phyloP scores from a whole-genome alignment of 2,329 filamentous ascomycete species.

The Aspergillus novoparasiticus region DNA sequence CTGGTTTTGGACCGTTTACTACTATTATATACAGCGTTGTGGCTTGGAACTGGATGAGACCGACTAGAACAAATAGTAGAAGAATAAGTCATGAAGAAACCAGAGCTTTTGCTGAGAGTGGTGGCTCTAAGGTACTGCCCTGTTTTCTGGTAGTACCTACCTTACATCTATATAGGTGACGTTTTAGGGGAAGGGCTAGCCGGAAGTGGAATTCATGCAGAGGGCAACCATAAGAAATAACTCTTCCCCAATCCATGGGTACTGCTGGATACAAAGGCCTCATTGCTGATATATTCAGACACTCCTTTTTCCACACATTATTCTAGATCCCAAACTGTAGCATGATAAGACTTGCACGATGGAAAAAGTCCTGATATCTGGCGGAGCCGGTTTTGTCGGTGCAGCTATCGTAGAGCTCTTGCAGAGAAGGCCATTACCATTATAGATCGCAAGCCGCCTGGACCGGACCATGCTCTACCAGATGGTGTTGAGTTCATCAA shows the following conservation, averaged over 20 bases:
- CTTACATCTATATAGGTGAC: neutral
- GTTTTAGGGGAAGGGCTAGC: neutral
- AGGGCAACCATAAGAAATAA: too few species aligned
- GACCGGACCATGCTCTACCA: conserved; percentile 31
- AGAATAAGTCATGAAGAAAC: neutral
- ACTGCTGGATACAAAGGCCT: neutral
- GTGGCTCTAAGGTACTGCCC: neutral
- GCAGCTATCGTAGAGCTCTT: conserved; percentile 40
- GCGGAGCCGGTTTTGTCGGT: conserved; percentile 44
- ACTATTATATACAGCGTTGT: neutral
- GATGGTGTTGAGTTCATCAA: conserved; percentile 28
- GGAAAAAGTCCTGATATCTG: conserved; percentile 36
- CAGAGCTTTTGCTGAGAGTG: neutral
- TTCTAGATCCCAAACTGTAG: neutral
- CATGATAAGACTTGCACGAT: neutral
- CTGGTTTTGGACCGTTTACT: neutral
- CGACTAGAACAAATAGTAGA: neutral
- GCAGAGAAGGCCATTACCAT: conserved; percentile 40
- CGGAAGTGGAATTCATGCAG: neutral
- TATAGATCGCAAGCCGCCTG: conserved; percentile 37
- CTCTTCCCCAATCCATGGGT: too few species aligned
- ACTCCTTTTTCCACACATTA: neutral
- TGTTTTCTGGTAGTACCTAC: too few species aligned
- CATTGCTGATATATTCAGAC: neutral
- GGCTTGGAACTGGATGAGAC: neutral